These are phyloP conservation scores for Penicillium janthinellum DNA, from an alignment of 2,329 filamentous ascomycete species.

Conservation along the genomic window DNA sequence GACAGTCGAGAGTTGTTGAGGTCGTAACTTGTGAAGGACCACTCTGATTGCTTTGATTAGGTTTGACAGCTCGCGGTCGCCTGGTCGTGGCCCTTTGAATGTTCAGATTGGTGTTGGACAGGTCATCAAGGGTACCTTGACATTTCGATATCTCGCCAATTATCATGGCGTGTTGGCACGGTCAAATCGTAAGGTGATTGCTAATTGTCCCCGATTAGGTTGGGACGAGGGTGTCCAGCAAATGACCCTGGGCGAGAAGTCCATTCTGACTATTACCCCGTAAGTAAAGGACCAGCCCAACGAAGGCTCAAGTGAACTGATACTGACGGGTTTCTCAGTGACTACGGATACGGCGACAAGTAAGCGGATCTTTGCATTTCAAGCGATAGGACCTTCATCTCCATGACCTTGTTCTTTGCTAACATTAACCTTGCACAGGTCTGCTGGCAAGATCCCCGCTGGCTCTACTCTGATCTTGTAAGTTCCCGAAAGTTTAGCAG, in stretches of 20 bases:
- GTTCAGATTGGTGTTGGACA: constrained; percentile 76
- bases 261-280: constrained; percentile 77
- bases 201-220: constrained; percentile 41
- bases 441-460: constrained; percentile 61
- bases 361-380: background rate
- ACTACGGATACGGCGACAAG: constrained; percentile 8
- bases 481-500: constrained; percentile 42
- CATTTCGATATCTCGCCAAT: background rate
- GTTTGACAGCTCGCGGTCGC: constrained; percentile 76
- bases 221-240: constrained; percentile 80
- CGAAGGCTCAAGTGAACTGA: background rate
- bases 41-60: constrained; percentile 48
- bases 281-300: constrained; percentile 46
- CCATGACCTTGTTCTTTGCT: background rate
- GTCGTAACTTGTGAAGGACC: background rate
- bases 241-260: constrained; percentile 90
- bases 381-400: background rate
- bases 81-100: constrained; percentile 71
- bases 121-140: constrained; percentile 76
- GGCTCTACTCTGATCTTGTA: constrained; percentile 78
- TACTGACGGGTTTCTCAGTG: background rate
- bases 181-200: background rate
- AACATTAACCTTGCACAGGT: constrained; percentile 14
- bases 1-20: background rate
- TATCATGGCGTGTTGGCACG: background rate